phyloP scores from a whole-genome alignment of 106 monocot species.

The Acorus calamus region DNA sequence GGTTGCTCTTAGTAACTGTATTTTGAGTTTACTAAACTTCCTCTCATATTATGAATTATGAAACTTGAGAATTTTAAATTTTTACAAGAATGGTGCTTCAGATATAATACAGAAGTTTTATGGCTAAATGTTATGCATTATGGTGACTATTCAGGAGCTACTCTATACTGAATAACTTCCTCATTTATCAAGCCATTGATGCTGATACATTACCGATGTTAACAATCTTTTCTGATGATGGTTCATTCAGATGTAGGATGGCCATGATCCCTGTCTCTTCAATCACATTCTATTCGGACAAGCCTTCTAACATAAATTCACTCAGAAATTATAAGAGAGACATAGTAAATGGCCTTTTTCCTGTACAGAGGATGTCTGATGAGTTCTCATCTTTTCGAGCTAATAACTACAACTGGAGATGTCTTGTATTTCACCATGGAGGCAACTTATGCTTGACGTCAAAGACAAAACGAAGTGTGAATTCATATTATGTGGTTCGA shows the following conservation, averaged over 20 bases:
- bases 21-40: too few relatives aligned
- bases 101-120: too few relatives aligned
- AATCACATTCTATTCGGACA: neutral
- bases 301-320: neutral
- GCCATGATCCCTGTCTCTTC: constrained; percentile 5
- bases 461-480: neutral
- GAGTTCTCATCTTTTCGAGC: neutral
- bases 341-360: neutral
- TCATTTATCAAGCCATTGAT: too few relatives aligned
- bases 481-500: constrained; percentile 7
- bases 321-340: constrained; percentile 4
- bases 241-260: constrained; percentile 3
- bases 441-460: neutral
- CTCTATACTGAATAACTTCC: too few relatives aligned
- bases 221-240: too few relatives aligned
- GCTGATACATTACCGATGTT: too few relatives aligned
- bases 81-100: too few relatives aligned
- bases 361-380: neutral
- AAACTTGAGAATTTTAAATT: too few relatives aligned
- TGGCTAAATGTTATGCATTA: too few relatives aligned
- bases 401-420: constrained; percentile 1
- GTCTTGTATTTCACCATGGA: constrained; percentile 2
- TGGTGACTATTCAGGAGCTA: too few relatives aligned
- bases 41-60: too few relatives aligned
- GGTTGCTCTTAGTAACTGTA: too few relatives aligned